phyloP scores from a whole-genome alignment of 352 stramenopile species.

The Aphanomyces euteiches region DNA sequence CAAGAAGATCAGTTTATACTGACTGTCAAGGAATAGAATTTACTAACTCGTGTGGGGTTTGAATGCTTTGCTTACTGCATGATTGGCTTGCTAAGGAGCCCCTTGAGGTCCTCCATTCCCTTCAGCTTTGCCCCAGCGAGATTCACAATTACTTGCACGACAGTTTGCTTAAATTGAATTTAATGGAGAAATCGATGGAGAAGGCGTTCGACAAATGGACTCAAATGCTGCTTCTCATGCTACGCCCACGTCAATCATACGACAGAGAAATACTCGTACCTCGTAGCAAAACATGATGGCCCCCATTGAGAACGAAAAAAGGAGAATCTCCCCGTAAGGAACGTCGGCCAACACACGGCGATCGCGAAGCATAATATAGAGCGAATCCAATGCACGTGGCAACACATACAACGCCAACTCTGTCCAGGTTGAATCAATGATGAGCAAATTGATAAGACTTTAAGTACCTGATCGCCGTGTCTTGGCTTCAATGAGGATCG shows the following conservation, averaged over 20 bases:
- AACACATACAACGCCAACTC: conserved; percentile 78
- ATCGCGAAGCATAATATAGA: conserved; percentile 73
- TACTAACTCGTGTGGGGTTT: too few species aligned
- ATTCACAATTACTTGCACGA: too few species aligned
- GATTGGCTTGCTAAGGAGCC: too few species aligned
- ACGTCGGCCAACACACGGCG: conserved; percentile 64
- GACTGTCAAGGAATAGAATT: too few species aligned
- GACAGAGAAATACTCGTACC: conserved; percentile 36
- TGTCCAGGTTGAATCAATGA: conserved; percentile 27
- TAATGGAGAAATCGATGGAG: conserved; percentile 26
- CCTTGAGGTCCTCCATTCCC: too few species aligned
- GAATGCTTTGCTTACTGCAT: too few species aligned
- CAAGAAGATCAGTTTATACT: too few species aligned
- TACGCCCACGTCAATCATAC: conserved; percentile 16
- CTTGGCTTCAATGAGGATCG: conserved; percentile 77
- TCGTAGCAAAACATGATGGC: conserved; percentile 85
- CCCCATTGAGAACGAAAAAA: conserved; percentile 76
- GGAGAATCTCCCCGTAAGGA: conserved; percentile 59
- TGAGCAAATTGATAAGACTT: background rate
- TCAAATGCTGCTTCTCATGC: conserved; percentile 29
- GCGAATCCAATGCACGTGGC: conserved; percentile 66
- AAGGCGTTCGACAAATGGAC: conserved; percentile 24
- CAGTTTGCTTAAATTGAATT: background rate
- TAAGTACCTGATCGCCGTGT: conserved; percentile 63
- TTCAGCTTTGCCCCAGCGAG: too few species aligned